Conservation (phyloP, 176 grass and related monocot genomes). For the Elaeis guineensis region DNA sequence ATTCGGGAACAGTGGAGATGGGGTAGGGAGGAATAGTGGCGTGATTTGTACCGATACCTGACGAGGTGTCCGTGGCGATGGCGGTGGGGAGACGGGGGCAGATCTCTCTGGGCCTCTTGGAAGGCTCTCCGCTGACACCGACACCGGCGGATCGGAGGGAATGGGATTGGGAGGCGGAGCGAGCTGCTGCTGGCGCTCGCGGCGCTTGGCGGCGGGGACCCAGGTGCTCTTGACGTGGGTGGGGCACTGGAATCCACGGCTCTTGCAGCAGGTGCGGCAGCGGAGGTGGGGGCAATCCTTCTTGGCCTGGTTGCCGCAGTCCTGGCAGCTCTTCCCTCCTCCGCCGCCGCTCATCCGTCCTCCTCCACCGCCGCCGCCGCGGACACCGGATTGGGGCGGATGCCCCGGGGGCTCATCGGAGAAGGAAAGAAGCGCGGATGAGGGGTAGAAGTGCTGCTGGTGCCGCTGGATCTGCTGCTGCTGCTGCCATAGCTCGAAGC, state of each 20-base stretch:
- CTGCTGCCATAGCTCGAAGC: constrained; percentile 90
- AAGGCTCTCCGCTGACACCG: neutral
- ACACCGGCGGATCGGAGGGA: neutral
- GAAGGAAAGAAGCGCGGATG: constrained; percentile 47
- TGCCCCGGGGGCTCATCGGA: constrained; percentile 20
- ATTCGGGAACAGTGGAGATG: constrained; percentile 5
- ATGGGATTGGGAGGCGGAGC: neutral
- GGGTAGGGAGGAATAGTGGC: neutral
- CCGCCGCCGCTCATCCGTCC: constrained; percentile 6
- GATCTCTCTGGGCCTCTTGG: constrained; percentile 4
- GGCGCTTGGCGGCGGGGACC: constrained; percentile 43
- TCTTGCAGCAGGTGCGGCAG: constrained; percentile 57
- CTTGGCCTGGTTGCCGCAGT: constrained; percentile 55
- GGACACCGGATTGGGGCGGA: constrained; percentile 1
- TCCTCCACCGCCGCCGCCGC: constrained; percentile 1
- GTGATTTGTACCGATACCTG: constrained; percentile 7
- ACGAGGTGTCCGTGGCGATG: constrained; percentile 1
- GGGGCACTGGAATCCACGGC: constrained; percentile 37
- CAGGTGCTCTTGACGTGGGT: constrained; percentile 52
- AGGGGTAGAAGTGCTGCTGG: neutral
- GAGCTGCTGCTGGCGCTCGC: constrained; percentile 39
- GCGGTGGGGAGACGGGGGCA: neutral
- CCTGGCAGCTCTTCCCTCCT: constrained; percentile 34
- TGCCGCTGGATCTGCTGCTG: constrained; percentile 32
- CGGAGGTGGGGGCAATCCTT: constrained; percentile 38